Conservation (phyloP, 495 filamentous ascomycete genomes). For the Penicillium coprophilum region DNA sequence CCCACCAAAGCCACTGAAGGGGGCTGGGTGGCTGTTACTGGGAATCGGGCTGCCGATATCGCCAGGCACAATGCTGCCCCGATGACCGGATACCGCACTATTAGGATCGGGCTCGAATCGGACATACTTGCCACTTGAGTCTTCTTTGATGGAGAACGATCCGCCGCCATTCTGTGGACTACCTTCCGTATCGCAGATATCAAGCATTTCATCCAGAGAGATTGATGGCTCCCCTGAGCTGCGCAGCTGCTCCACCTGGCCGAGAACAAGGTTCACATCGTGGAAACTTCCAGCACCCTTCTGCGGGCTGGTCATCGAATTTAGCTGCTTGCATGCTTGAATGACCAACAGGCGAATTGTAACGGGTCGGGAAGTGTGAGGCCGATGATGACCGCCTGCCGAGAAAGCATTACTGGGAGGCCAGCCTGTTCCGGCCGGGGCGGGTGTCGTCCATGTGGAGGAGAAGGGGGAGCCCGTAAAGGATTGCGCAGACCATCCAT, state of each 20-base stretch:
- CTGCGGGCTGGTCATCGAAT: conserved; percentile 36
- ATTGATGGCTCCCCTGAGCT: conserved; percentile 57
- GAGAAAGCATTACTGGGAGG: conserved; percentile 51
- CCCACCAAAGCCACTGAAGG: conserved; percentile 42
- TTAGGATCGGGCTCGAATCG: conserved; percentile 59
- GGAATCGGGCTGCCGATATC: conserved; percentile 54
- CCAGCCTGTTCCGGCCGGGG: conserved; percentile 47
- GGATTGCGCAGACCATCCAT: conserved; percentile 41
- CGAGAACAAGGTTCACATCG: conserved; percentile 62
- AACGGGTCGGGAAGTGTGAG: conserved; percentile 52
- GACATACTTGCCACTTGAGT: conserved; percentile 54
- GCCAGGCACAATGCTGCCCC: conserved; percentile 46
- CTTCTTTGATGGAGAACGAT: conserved; percentile 64
- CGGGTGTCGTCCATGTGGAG: conserved; percentile 14
- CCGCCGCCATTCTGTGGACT: conserved; percentile 86
- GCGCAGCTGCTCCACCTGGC: conserved; percentile 62
- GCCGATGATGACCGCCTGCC: conserved; percentile 42
- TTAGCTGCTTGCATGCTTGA: conserved; percentile 59
- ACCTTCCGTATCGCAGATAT: conserved; percentile 89
- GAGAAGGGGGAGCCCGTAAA: conserved; percentile 46
- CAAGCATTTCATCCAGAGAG: conserved; percentile 70
- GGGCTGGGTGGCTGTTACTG: conserved; percentile 40
- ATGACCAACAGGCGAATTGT: conserved; percentile 59
- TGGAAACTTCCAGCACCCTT: conserved; percentile 56
- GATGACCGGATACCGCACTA: conserved; percentile 39